Percentiles rank a stretch among this genome's conserved stretches.
phyloP scores from a whole-genome alignment of 495 filamentous ascomycete genomes.

The Collariella sp. region DNA sequence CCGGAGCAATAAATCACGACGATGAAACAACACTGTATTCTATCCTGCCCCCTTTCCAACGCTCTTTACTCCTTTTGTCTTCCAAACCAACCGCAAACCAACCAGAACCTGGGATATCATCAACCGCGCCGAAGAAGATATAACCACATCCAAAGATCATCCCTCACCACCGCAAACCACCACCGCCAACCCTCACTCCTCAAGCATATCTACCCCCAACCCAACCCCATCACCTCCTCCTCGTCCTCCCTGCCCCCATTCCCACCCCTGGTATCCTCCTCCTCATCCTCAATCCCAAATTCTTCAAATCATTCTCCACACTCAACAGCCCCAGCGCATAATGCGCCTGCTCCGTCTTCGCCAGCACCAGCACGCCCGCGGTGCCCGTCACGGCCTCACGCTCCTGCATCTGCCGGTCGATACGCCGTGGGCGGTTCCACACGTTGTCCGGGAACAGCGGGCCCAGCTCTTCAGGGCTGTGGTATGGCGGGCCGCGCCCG shows the following conservation, averaged over 20 bases:
- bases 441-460: constrained; percentile 28
- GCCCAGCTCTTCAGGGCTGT: constrained; percentile 36
- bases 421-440: constrained; percentile 33
- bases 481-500: constrained; percentile 69
- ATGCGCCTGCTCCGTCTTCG: constrained; percentile 41
- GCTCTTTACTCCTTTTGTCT: neutral
- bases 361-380: constrained; percentile 38
- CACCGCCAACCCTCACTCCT: neutral
- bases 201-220: neutral
- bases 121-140: neutral
- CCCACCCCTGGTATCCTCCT: constrained; percentile 12
- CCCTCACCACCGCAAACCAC: neutral
- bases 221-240: neutral
- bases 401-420: constrained; percentile 37
- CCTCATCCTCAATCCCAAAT: constrained; percentile 11
- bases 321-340: constrained; percentile 47
- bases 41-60: neutral
- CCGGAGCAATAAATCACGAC: neutral
- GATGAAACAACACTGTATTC: neutral
- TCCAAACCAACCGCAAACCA: neutral
- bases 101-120: neutral
- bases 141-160: too few relatives aligned
- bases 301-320: constrained; percentile 45
- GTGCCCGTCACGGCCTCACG: constrained; percentile 24
- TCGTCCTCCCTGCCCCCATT: neutral